Evolutionary conservation across 2,329 filamentous ascomycete genomes (phyloP), one percentile per base, ranked within the genome.

Genomic region (Aspergillus fischeri): DNA sequence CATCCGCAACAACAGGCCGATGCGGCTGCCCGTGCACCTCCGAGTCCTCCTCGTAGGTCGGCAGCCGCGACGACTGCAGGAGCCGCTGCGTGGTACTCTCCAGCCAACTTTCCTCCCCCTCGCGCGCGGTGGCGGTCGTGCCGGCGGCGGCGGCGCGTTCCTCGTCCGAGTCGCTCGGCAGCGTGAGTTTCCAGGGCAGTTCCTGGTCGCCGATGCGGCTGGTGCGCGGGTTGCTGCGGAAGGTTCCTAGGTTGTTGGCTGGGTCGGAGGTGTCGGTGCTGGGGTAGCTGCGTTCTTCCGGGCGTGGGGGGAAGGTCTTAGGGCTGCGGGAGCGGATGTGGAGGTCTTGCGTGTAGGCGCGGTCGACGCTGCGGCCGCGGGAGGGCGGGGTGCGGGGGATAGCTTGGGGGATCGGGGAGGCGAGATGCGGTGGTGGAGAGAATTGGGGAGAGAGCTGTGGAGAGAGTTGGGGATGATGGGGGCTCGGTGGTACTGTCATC

Each of bases 241-340:
- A 75, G n/a, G 67, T 73, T 3, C 73, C 73, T 0, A 74, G 58
- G 6, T 59, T 60, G 56, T 64, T 60, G 25, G 65, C 69, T 5
- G 64, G 68, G 53, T 65, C 66, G 4, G 65, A 61, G 44, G 56
- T 51, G 47, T 68, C 65, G 28, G 58, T 59, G 35, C 57, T 64
- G 9, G 65, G 60, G 32, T 62, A 63, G 4, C 60, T 20, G 17
- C 65, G 55, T 47, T 69, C 65, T 29, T 68, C 62, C 1, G 64
- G 63, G 11, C 61, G 59, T 27, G 65, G 65, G 20, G 67, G 67
- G 8, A 67, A 64, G 9, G 67, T 54, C 25, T 63, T 67, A 6
- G 73, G 73, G 52, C 70, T 74, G 28, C 74, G 70, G 20, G 73
- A 75, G 25, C 73, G 70, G 53, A 74, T 63, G 51, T 73, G 70